Evolutionary conservation across 1,139 yeast species (phyloP), one percentile per base, ranked within the genome.

Genomic region (Sugiyamaella grinbergsii): DNA sequence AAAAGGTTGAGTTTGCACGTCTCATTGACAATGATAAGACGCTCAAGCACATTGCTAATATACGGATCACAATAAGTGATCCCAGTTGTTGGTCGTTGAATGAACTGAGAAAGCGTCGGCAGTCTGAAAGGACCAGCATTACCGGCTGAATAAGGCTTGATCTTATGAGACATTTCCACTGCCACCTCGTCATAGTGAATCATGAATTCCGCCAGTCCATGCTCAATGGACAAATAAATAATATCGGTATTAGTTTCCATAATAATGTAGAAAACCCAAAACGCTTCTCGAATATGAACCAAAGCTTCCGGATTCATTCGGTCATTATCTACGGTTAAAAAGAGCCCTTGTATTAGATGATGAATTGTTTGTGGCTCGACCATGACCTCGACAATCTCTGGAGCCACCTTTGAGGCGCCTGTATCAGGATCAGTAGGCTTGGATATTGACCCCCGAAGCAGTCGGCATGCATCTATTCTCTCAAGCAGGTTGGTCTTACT

Each of bases 341-440:
- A 51, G 29, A 58, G 34, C 16, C 61, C 61, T 7, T 39, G 32
- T 20, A 58, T 45, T 8, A 57, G 15, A 16, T 38, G 13, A 15
- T 47, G 48, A 8, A 54, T 48, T 1, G 51, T 49, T n/a, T 28
- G 47, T 36, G 38, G 36, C 40, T 54, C 45, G 20, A 20, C 31
- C 31, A 51, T 28, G 19, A 40, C 19, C 7, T 42, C 46, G 15
- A 22, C 8, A 15, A 39, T 20, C 20, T 44, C 53, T 28, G 44
- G 46, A 3, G 15, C 22, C 18, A 13, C n/a, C n/a, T n/a, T n/a
- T n/a, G n/a, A n/a, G n/a, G n/a, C n/a, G n/a, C n/a, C n/a, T n/a
- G n/a, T 15, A 22, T 6, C 28, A 36, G 19, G 16, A 15, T 16
- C 23, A 11, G 20, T 33, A 4, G 10, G 5, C 11, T 16, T 16